Base-by-base conservation (phyloP, 495 filamentous ascomycete species). In the Neurospora tetrasperma region DNA sequence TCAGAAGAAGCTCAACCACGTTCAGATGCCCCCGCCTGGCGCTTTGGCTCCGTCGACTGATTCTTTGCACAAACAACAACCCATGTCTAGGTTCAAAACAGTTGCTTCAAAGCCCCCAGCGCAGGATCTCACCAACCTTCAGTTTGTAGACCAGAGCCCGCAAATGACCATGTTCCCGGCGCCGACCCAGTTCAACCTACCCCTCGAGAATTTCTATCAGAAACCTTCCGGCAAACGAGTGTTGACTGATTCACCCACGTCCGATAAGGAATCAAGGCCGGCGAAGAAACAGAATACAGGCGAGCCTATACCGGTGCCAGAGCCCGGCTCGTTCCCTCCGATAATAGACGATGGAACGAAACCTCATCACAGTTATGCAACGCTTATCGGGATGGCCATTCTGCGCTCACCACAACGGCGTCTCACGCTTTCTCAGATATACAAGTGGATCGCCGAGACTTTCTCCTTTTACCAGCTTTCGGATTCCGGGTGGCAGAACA, bases 401-500 rank as follows among this genome's bases (percentile, higher is more conserved):
- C 84, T 98, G 23, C 90, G 96, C 48, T 92, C 96, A 6, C 90
- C 93, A 40, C 90, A 92, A 54, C 90, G 93, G 31, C 90, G 92
- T 46, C 84, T 99, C 69, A 98, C 96, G 2, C 86, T 99, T 2
- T 90, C 94, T n/a, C 94, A 98, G 79, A 99, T 99, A 74, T 99
- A 99, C 88, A 97, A 96, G 78, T 99, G 96, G 96, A 98, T 99
- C 73, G 94, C 93, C 1, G 93, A 98, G 78, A 96, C 91, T 5
- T 99, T 93, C 80, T 88, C 87, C 3, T 97, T 92, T 81, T 99
- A 98, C 83, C 90, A 89, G 72, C 88, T 89, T 20, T 87, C 89
- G 42, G 93, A 97, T 71, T 87, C 92, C 6, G 95, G 96, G 38
- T 99, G 96, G 96, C 94, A 98, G 82, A 99, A 99, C 80, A 97